Evolutionary conservation across 2,329 filamentous ascomycete genomes (phyloP).

Genomic region (Colletotrichum sp.): DNA sequence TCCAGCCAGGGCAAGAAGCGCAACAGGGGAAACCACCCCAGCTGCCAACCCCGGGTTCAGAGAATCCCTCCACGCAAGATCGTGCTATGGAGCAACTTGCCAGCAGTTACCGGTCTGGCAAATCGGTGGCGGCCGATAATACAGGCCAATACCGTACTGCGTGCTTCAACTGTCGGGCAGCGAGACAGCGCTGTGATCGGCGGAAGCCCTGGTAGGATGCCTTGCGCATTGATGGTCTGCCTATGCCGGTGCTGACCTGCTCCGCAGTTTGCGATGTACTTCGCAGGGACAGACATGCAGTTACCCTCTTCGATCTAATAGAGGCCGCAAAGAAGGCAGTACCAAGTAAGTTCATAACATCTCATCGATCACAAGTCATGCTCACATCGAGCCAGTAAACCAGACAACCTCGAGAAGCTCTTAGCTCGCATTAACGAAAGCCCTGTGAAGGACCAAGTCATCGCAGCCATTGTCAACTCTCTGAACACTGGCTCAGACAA

Average conservation of each 20-base stretch:
- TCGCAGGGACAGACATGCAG: background rate
- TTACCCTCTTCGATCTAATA: background rate
- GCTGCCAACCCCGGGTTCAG: background rate
- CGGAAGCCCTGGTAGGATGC: background rate
- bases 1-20: background rate
- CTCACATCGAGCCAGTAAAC: background rate
- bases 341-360: background rate
- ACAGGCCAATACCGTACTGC: background rate
- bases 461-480: background rate
- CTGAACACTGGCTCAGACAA: background rate
- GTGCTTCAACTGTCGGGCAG: background rate
- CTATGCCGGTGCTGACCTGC: background rate
- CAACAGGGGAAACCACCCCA: background rate
- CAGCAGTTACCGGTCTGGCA: background rate
- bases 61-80: background rate
- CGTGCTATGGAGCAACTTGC: background rate
- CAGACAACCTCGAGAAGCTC: slow-evolving; percentile 30
- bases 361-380: background rate
- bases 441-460: slow-evolving; percentile 23
- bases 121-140: background rate
- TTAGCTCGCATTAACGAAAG: slow-evolving; percentile 28
- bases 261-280: background rate
- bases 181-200: background rate
- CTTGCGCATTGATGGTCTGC: background rate
- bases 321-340: slow-evolving; percentile 25